phyloP scores from a whole-genome alignment of 257 asterid species.

The Primulina tabacum region DNA sequence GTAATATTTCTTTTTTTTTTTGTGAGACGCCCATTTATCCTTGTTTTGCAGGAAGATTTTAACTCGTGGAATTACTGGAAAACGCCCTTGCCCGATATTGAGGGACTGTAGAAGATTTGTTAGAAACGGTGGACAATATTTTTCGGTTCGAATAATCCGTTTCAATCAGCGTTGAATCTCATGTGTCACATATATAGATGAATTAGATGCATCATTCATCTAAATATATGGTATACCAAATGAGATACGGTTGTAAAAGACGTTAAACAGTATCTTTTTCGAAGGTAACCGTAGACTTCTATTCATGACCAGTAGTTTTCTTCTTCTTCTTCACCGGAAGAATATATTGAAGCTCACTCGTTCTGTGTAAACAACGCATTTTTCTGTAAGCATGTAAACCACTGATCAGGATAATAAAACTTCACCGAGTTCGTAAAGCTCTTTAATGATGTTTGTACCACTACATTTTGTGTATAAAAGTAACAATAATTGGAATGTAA shows the following conservation, averaged over 20 bases:
- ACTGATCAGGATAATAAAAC: neutral
- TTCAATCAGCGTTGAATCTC: neutral
- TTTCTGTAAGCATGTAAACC: neutral
- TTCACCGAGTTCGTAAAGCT: too few species aligned
- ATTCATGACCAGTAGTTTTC: neutral
- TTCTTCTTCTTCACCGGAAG: neutral
- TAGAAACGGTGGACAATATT: slow-evolving; percentile 37
- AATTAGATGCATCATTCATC: neutral
- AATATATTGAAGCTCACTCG: neutral
- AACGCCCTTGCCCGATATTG: slow-evolving; percentile 66
- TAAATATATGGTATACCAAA: too few species aligned
- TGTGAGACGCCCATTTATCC: neutral
- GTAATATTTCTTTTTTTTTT: neutral
- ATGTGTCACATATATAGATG: neutral
- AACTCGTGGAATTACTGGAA: slow-evolving; percentile 91
- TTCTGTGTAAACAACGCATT: neutral
- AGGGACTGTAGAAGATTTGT: slow-evolving; percentile 41
- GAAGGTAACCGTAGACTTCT: neutral
- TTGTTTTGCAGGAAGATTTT: slow-evolving; percentile 45
- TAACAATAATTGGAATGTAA: too few species aligned
- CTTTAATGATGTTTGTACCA: too few species aligned
- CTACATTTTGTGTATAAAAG: too few species aligned
- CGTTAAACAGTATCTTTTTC: neutral
- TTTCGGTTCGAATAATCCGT: neutral
- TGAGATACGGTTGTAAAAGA: neutral